Conservation (phyloP, 2,329 filamentous ascomycete species). For the Ophiosphaerella narmari region DNA sequence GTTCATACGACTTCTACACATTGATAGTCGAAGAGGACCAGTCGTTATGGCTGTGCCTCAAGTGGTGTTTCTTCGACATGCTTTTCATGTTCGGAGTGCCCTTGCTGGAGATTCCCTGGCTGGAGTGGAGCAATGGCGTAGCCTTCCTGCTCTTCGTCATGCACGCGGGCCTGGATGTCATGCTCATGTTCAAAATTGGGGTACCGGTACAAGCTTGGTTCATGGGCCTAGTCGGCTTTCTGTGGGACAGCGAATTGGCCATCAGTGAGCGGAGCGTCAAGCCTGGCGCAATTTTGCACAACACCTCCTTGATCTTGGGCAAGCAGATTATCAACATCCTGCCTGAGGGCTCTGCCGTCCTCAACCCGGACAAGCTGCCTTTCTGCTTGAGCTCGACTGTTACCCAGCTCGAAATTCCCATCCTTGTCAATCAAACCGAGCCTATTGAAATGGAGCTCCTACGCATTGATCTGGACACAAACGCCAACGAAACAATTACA, state of each 20-base stretch:
- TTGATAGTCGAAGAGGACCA: slow-evolving; percentile 80
- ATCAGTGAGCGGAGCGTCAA: slow-evolving; percentile 95
- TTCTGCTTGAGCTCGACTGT: slow-evolving; percentile 77
- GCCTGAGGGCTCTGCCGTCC: slow-evolving; percentile 87
- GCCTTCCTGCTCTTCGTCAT: slow-evolving; percentile 71
- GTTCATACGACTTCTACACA: slow-evolving; percentile 82
- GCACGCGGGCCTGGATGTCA: slow-evolving; percentile 76
- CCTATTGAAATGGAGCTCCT: slow-evolving; percentile 88
- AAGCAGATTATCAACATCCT: slow-evolving; percentile 98
- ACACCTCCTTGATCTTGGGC: slow-evolving; percentile 90
- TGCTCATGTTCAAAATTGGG: slow-evolving; percentile 91
- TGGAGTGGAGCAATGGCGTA: slow-evolving; percentile 82
- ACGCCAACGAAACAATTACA: slow-evolving; percentile 77
- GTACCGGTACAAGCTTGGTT: slow-evolving; percentile 77
- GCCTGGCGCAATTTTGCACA: slow-evolving; percentile 83
- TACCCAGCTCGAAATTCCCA: slow-evolving; percentile 70
- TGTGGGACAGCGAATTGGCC: slow-evolving; percentile 91
- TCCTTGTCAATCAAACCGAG: slow-evolving; percentile 91
- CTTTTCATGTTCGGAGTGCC: slow-evolving; percentile 86
- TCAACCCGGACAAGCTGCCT: slow-evolving; percentile 80
- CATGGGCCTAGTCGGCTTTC: slow-evolving; percentile 72
- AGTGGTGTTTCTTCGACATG: slow-evolving; percentile 89
- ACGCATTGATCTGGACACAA: slow-evolving; percentile 81
- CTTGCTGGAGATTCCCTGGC: slow-evolving; percentile 89
- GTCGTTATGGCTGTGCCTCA: slow-evolving; percentile 88